Base-by-base conservation (phyloP, 306 rosid species). In the Betula pendula region DNA sequence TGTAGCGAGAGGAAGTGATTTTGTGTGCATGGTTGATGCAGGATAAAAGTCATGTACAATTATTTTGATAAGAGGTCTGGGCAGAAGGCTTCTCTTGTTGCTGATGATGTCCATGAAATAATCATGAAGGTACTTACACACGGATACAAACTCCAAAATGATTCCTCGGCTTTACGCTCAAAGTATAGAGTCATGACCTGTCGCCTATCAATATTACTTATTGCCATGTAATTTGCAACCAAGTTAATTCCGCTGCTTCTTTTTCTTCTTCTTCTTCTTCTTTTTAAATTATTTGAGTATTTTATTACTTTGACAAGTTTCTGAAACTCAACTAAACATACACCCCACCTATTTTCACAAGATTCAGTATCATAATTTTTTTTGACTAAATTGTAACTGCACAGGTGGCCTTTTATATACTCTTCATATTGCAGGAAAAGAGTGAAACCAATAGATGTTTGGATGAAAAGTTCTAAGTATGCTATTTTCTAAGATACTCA, bases 21-120 rank as follows among this genome's bases (percentile, higher is more conserved):
- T 45, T 60, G 52, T 52, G 59, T 52, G 11, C 24, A 8, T 81
- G 72, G 8, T 63, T 24, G 12, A 29, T 78, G 79, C 79, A 85
- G 94, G 60, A 75, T 92, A 67, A 92, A 83, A 50, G 59, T 85
- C 40, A 89, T 91, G 98, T 80, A 87, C 75, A 25, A 62, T 56
- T 92, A 93, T 83, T 72, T 87, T 51, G 87, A 77, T 35, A 84
- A 87, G 72, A 84, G 91, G 75, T 88, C 95, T 43, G 90, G 93
- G 29, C 50, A 85, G 77, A 85, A 93, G 81, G 83, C 96, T 53
- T 86, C 97, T 7, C 77, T 93, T 16, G 78, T 91, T 29, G 92
- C 93, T 15, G 92, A 93, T 70, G 96, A 91, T 78, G 95, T 93
- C 17, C 89, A 88, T 75, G 89, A 93, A 66, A 85, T 91, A 19